A percentile compares a stretch with the other conserved stretches of the same genome.
Evolutionary conservation across 1,284 basidiomycete species (phyloP).

Genomic region (Ceratobasidium sp.): DNA sequence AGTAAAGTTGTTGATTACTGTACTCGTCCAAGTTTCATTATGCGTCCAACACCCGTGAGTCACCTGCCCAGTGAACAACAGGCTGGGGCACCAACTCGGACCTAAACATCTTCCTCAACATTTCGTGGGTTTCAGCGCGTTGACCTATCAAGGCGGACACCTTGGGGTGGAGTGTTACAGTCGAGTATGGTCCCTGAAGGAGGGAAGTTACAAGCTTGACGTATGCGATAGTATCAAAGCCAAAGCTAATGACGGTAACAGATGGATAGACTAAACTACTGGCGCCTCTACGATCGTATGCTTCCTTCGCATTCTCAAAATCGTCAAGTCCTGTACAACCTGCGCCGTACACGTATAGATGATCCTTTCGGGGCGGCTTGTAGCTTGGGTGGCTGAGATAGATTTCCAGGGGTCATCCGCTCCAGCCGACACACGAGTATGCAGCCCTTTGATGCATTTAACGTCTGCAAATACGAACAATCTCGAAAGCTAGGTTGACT

Average conservation of each 20-base stretch:
- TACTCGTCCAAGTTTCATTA: slow-evolving; percentile 44
- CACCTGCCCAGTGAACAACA: slow-evolving; percentile 40
- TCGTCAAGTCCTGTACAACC: slow-evolving; percentile 69
- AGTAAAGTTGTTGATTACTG: slow-evolving; percentile 43
- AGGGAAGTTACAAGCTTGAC: slow-evolving; percentile 65
- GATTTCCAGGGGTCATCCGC: slow-evolving; percentile 75
- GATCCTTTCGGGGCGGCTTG: not conserved
- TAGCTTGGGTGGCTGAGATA: slow-evolving; percentile 34
- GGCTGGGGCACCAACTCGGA: not conserved
- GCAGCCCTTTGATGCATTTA: slow-evolving; percentile 52
- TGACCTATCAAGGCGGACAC: slow-evolving; percentile 61
- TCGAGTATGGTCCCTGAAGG: slow-evolving; percentile 50
- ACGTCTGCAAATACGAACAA: slow-evolving; percentile 60
- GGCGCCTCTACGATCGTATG: slow-evolving; percentile 71
- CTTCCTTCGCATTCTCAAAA: slow-evolving; percentile 72
- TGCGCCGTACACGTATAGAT: slow-evolving; percentile 48
- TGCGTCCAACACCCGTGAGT: slow-evolving; percentile 43
- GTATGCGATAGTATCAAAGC: slow-evolving; percentile 60
- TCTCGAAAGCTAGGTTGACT: slow-evolving; percentile 69
- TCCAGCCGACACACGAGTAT: slow-evolving; percentile 73
- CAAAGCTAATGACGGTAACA: slow-evolving; percentile 61
- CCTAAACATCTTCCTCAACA: slow-evolving; percentile 64
- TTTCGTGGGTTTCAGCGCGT: slow-evolving; percentile 78
- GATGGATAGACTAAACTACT: slow-evolving; percentile 52
- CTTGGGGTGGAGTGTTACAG: slow-evolving; percentile 9